Conservation (phyloP, 352 stramenopile species). For the Pythium apleroticum region DNA sequence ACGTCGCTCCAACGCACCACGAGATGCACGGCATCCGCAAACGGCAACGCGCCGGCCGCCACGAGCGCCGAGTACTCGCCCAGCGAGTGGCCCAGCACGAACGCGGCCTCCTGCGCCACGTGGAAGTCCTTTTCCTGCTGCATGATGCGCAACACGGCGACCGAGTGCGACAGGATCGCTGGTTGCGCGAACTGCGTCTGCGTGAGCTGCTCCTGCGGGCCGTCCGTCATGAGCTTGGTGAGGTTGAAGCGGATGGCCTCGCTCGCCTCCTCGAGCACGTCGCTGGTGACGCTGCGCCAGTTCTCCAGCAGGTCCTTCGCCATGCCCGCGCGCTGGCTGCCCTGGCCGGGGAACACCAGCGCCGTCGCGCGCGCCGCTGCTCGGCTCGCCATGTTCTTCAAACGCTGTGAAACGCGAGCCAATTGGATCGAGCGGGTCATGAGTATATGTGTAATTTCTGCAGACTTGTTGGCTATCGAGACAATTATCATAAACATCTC, state of each 20-base stretch:
- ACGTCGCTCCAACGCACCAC: slow-evolving; percentile 45
- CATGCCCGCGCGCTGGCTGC: slow-evolving; percentile 83
- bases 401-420: slow-evolving; percentile 10
- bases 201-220: slow-evolving; percentile 60
- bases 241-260: slow-evolving; percentile 69
- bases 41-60: slow-evolving; percentile 56
- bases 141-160: slow-evolving; percentile 70
- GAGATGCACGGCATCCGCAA: slow-evolving; percentile 64
- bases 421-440: slow-evolving; percentile 11
- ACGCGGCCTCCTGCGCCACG: slow-evolving; percentile 30
- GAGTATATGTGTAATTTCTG: slow-evolving; percentile 26
- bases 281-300: slow-evolving; percentile 54
- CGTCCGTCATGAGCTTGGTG: slow-evolving; percentile 54
- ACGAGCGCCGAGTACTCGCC: slow-evolving; percentile 88
- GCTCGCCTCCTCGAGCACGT: slow-evolving; percentile 76
- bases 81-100: slow-evolving; percentile 79
- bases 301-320: slow-evolving; percentile 66
- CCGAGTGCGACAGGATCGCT: slow-evolving; percentile 77
- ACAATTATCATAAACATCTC: slow-evolving; percentile 17
- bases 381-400: slow-evolving; percentile 29
- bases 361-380: slow-evolving; percentile 29
- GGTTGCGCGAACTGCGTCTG: slow-evolving; percentile 76
- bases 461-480: slow-evolving; percentile 14
- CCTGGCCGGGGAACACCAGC: slow-evolving; percentile 85
- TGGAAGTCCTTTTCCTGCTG: slow-evolving; percentile 56